A percentile compares a stretch with the other conserved stretches of the same genome.
Evolutionary conservation across 1,284 basidiomycete genomes (phyloP).

Genomic region (Dichomitus squalens): DNA sequence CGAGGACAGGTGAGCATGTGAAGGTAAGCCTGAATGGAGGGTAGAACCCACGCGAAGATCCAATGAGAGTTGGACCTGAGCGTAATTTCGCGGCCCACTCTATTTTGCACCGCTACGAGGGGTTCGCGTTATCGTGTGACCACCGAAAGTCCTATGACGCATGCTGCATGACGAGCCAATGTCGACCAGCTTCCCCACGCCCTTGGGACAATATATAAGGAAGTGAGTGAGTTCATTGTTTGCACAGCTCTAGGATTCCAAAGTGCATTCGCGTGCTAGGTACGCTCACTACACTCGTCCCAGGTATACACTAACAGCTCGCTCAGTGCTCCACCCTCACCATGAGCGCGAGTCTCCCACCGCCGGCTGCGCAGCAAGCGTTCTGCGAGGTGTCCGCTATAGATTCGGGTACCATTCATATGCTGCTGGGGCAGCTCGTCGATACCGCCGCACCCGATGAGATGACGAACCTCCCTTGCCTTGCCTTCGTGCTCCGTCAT

Average conservation of each 20-base stretch:
- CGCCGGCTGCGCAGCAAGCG: constrained; percentile 15
- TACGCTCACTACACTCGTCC: background rate
- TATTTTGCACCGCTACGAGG: background rate
- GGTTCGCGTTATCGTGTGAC: background rate
- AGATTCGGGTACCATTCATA: constrained; percentile 44
- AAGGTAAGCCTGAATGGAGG: background rate
- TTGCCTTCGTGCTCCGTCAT: constrained; percentile 53
- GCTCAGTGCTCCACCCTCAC: background rate
- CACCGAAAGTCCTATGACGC: background rate
- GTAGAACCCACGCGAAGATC: background rate
- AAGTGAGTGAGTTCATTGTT: background rate
- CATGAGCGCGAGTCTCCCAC: constrained; percentile 7
- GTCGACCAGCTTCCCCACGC: background rate
- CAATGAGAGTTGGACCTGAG: background rate
- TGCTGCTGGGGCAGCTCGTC: constrained; percentile 41
- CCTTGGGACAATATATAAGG: background rate
- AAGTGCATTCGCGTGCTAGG: background rate
- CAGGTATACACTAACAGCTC: background rate
- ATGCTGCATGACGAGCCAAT: background rate
- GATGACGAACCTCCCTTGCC: constrained; percentile 36
- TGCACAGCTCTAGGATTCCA: background rate
- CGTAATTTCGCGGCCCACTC: too few species aligned
- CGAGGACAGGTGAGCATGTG: background rate
- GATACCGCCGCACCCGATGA: constrained; percentile 34
- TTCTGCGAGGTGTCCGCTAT: constrained; percentile 47